Percentiles rank a stretch among this genome's conserved stretches.
These are phyloP conservation scores for Termitomyces sp. DNA, from an alignment of 768 basidiomycete genomes.

Conservation along the genomic window DNA sequence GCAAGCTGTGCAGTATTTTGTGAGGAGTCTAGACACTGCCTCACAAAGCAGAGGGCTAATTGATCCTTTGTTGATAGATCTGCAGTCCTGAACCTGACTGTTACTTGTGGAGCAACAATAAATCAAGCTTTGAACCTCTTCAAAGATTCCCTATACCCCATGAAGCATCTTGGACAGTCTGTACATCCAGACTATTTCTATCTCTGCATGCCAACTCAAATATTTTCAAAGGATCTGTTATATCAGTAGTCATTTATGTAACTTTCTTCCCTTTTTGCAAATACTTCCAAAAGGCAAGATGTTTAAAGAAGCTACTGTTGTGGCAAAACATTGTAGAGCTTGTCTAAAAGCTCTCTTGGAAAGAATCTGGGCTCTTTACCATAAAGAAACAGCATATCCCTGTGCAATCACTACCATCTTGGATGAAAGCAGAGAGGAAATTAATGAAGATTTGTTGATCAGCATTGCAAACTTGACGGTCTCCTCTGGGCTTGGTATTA, in stretches of 20 bases:
- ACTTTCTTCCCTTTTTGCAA: slow-evolving; percentile 13
- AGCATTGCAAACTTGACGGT: slow-evolving; percentile 15
- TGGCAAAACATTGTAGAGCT: slow-evolving; percentile 11
- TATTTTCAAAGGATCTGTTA: slow-evolving; percentile 6
- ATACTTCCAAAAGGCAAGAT: slow-evolving; percentile 6
- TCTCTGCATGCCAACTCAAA: background rate
- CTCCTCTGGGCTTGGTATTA: slow-evolving; percentile 12
- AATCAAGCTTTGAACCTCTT: slow-evolving; percentile 8
- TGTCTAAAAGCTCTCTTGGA: slow-evolving; percentile 6
- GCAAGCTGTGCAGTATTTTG: slow-evolving; percentile 10
- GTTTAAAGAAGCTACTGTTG: slow-evolving; percentile 9
- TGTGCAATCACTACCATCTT: slow-evolving; percentile 11
- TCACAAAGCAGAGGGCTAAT: slow-evolving; percentile 1
- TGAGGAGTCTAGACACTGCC: slow-evolving; percentile 6
- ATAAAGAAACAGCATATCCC: slow-evolving; percentile 4
- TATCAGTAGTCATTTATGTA: slow-evolving; percentile 11
- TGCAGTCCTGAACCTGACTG: slow-evolving; percentile 7
- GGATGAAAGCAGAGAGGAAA: slow-evolving; percentile 6
- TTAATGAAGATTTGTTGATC: slow-evolving; percentile 11
- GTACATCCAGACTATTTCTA: background rate
- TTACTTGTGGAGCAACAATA: slow-evolving; percentile 9
- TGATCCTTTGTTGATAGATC: slow-evolving; percentile 9
- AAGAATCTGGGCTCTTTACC: slow-evolving; percentile 1
- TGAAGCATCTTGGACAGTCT: slow-evolving; percentile 15
- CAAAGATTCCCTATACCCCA: slow-evolving; percentile 11